phyloP scores from a whole-genome alignment of 2,329 filamentous ascomycete genomes.

The Xylaria arbuscula region DNA sequence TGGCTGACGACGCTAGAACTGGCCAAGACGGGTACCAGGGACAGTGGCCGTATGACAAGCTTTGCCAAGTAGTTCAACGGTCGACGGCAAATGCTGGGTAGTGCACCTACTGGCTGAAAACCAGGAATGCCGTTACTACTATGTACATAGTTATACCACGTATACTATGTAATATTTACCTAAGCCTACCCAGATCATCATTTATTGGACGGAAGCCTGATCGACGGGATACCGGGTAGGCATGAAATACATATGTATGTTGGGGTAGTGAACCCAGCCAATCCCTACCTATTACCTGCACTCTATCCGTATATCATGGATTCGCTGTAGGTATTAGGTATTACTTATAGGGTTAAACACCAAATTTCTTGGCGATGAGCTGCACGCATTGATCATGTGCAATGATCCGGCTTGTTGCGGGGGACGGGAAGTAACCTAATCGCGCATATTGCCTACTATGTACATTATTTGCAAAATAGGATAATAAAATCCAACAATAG shows the following conservation, averaged over 20 bases:
- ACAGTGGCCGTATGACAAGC: slow-evolving; percentile 46
- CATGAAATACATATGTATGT: background rate
- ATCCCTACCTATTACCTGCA: background rate
- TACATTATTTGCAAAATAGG: slow-evolving; percentile 9
- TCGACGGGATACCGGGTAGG: slow-evolving; percentile 6
- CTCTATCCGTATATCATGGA: background rate
- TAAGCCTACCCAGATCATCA: background rate
- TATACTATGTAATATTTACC: background rate
- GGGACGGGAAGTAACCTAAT: slow-evolving; percentile 26
- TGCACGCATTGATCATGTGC: slow-evolving; percentile 25
- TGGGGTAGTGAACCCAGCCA: background rate
- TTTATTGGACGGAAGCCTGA: slow-evolving; percentile 6
- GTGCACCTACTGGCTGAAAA: slow-evolving; percentile 5
- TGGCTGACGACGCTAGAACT: slow-evolving; percentile 16
- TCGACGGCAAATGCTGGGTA: slow-evolving; percentile 26
- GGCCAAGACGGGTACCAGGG: slow-evolving; percentile 33
- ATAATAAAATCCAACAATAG: slow-evolving; percentile 1
- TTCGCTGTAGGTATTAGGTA: too few relatives aligned
- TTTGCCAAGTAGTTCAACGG: slow-evolving; percentile 49
- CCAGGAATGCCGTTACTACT: slow-evolving; percentile 11
- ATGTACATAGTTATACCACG: too few relatives aligned
- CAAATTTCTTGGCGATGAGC: slow-evolving; percentile 35
- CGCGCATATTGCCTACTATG: background rate
- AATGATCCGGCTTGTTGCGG: slow-evolving; percentile 27
- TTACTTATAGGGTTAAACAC: background rate